Percentiles rank a stretch among this genome's conserved stretches.
Evolutionary conservation across 2,329 filamentous ascomycete genomes (phyloP).

Genomic region (Orbilia quercus): DNA sequence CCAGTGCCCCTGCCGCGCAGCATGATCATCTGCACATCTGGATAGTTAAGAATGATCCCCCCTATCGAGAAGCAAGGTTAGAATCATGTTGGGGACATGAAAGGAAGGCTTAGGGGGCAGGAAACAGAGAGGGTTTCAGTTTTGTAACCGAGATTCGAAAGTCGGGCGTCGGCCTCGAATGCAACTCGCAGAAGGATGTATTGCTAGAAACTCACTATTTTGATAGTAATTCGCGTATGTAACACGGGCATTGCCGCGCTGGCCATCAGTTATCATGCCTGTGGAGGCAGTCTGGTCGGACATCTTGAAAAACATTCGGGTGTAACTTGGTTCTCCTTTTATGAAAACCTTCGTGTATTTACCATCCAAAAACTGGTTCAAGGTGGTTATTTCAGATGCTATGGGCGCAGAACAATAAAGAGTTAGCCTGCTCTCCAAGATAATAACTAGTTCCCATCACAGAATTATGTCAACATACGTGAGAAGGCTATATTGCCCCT

Average conservation of each 20-base stretch:
- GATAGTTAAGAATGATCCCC: background rate
- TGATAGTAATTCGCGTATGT: background rate
- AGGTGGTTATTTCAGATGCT: background rate
- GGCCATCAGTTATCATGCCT: background rate
- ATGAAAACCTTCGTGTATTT: background rate
- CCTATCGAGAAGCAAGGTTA: background rate
- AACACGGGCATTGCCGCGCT: background rate
- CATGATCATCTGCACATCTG: background rate
- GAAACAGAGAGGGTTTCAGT: too few species aligned
- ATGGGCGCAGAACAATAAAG: too few species aligned
- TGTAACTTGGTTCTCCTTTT: background rate
- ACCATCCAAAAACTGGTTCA: slow-evolving; percentile 9
- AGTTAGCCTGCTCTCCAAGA: too few species aligned
- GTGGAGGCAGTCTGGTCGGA: background rate
- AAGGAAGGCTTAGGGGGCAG: too few species aligned
- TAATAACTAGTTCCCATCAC: background rate
- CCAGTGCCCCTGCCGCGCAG: background rate
- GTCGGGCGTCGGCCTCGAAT: too few species aligned
- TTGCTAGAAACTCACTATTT: background rate
- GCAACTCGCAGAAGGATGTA: too few species aligned
- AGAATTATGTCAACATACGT: background rate
- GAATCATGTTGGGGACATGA: too few species aligned
- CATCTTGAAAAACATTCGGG: background rate
- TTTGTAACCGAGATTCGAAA: too few species aligned
- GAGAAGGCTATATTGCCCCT: background rate